phyloP scores from a whole-genome alignment of 148 eudicot species.

The Fagopyrum homotropicum region DNA sequence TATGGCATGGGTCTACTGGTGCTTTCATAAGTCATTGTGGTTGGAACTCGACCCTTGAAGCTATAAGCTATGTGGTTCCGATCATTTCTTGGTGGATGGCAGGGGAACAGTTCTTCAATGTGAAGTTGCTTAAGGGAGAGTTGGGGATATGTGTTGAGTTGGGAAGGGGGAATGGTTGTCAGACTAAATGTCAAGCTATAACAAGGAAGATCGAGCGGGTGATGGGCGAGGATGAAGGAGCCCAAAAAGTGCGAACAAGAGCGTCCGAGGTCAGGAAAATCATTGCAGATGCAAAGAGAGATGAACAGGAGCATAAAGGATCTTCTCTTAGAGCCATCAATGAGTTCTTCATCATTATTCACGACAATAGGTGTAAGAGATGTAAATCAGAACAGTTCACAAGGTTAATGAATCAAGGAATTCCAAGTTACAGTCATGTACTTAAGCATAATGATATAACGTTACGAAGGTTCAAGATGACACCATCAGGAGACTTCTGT shows the following conservation, averaged over 20 bases:
- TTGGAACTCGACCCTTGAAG: slow-evolving; percentile 61
- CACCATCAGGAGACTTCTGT: too few relatives aligned
- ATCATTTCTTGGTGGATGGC: slow-evolving; percentile 60
- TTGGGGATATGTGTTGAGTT: slow-evolving; percentile 48
- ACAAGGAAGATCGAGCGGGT: slow-evolving; percentile 37
- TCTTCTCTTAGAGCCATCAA: slow-evolving; percentile 18
- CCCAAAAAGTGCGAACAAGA: slow-evolving; percentile 28
- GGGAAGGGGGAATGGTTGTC: slow-evolving; percentile 36
- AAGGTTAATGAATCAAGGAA: too few relatives aligned
- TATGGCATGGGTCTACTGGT: slow-evolving; percentile 34
- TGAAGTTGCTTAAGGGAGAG: slow-evolving; percentile 40
- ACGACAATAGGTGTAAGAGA: slow-evolving; percentile 21
- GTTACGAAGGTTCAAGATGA: too few relatives aligned
- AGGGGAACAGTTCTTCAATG: slow-evolving; percentile 52
- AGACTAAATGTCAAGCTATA: slow-evolving; percentile 29
- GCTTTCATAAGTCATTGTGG: slow-evolving; percentile 53
- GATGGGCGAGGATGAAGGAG: slow-evolving; percentile 32
- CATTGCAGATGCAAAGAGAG: slow-evolving; percentile 29
- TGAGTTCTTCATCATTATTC: slow-evolving; percentile 25
- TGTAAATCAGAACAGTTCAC: background rate
- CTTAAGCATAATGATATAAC: too few relatives aligned
- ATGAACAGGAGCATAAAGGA: slow-evolving; percentile 25
- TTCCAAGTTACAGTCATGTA: too few relatives aligned
- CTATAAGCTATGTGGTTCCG: slow-evolving; percentile 40
- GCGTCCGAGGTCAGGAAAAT: slow-evolving; percentile 24